A percentile compares a stretch with the other conserved stretches of the same genome.
phyloP scores from a whole-genome alignment of 306 rosid genomes.

The Cucurbita pepo region DNA sequence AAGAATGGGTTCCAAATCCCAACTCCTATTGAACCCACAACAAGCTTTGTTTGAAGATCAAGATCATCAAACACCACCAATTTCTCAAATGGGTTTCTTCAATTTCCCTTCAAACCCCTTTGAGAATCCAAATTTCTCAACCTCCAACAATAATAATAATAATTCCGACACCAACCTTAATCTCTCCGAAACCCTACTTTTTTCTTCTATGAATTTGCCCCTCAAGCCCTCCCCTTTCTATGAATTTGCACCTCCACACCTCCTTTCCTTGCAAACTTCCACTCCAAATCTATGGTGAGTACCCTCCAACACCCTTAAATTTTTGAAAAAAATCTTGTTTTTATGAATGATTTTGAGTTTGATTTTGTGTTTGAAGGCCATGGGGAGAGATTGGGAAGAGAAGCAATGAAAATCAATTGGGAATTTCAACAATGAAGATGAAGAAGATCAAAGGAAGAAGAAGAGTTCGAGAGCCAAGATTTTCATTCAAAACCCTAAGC shows the following conservation, averaged over 20 bases:
- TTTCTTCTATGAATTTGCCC: slow-evolving; percentile 15
- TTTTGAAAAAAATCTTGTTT: no score
- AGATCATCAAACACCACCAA: neutral
- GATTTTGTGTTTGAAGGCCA: slow-evolving; percentile 19
- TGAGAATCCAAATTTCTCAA: neutral
- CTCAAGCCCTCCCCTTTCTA: slow-evolving; percentile 14
- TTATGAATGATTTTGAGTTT: neutral
- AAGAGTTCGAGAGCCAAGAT: slow-evolving; percentile 95
- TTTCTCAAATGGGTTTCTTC: slow-evolving; percentile 49
- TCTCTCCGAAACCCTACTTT: slow-evolving; percentile 57
- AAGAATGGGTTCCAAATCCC: slow-evolving; percentile 34
- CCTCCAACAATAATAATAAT: neutral
- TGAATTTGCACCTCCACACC: slow-evolving; percentile 38
- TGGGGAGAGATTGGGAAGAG: slow-evolving; percentile 50
- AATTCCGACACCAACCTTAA: neutral
- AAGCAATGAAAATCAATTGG: slow-evolving; percentile 15
- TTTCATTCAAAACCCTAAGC: slow-evolving; percentile 94
- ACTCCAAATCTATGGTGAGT: slow-evolving; percentile 57
- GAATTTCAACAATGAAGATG: slow-evolving; percentile 65
- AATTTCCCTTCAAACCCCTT: slow-evolving; percentile 35
- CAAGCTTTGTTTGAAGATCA: slow-evolving; percentile 36
- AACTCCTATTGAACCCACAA: slow-evolving; percentile 30
- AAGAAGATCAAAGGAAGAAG: slow-evolving; percentile 82
- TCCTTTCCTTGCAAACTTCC: slow-evolving; percentile 74
- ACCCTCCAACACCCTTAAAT: no score